Conservation (phyloP, 2,329 filamentous ascomycete species). For the Ascosphaera pollenicola region DNA sequence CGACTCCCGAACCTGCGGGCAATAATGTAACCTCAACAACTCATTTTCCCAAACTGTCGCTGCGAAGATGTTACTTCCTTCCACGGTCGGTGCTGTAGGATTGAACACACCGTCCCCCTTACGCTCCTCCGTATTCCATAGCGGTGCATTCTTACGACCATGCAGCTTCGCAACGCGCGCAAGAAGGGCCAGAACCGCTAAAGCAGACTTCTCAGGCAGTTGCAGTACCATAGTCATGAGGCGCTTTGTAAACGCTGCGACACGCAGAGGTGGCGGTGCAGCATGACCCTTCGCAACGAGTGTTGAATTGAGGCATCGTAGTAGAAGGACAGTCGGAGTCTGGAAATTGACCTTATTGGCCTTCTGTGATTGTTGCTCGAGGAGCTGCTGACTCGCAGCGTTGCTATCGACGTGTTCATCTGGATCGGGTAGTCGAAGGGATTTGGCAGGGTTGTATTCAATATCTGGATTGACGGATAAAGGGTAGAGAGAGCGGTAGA, state of each 20-base stretch:
- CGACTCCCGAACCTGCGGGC: constrained; percentile 62
- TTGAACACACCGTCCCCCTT: constrained; percentile 78
- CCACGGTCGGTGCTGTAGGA: constrained; percentile 47
- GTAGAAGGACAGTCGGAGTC: constrained; percentile 77
- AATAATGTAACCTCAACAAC: constrained; percentile 63
- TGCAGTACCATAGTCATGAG: constrained; percentile 65
- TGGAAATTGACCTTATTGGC: constrained; percentile 72
- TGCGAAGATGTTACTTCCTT: constrained; percentile 77
- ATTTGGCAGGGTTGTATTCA: constrained; percentile 52
- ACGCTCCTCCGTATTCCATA: constrained; percentile 91
- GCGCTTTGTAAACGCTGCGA: constrained; percentile 89
- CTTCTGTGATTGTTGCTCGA: constrained; percentile 3
- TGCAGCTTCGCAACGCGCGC: constrained; percentile 62
- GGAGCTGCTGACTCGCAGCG: constrained; percentile 15
- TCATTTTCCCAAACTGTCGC: constrained; percentile 89
- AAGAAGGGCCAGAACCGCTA: constrained; percentile 59
- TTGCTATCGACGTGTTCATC: constrained; percentile 20
- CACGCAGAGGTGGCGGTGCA: constrained; percentile 55
- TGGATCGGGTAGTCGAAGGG: constrained; percentile 48
- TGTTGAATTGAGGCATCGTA: constrained; percentile 64
- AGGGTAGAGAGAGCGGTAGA: constrained; percentile 66
- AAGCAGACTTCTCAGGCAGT: constrained; percentile 68
- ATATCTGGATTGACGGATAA: constrained; percentile 67
- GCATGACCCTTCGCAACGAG: constrained; percentile 56
- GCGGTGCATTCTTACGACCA: constrained; percentile 54